A percentile compares a stretch with the other conserved stretches of the same genome.
These are phyloP conservation scores for Pythium coloratum DNA, from an alignment of 352 stramenopile genomes.

Conservation along the genomic window DNA sequence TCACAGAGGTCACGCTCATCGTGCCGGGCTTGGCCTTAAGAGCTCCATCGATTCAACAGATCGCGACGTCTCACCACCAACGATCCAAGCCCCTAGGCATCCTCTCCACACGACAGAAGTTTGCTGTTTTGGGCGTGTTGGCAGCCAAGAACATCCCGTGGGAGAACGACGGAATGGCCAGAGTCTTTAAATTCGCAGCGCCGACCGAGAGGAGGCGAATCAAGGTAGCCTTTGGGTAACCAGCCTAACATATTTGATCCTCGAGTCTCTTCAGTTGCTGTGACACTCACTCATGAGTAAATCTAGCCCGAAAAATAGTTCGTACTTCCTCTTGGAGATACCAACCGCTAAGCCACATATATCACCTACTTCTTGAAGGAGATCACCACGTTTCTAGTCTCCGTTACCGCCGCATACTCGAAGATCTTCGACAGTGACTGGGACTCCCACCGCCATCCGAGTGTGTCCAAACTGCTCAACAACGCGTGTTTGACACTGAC, in stretches of 20 bases:
- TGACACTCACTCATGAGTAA: not conserved
- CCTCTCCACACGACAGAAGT: not conserved
- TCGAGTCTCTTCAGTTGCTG: too few relatives aligned
- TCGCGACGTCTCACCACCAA: not conserved
- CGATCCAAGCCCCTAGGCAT: not conserved
- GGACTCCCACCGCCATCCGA: not conserved
- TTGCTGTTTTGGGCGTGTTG: not conserved
- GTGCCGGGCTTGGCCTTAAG: not conserved
- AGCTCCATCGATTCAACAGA: not conserved
- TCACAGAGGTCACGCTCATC: not conserved
- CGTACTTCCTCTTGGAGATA: too few relatives aligned
- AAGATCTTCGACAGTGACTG: not conserved
- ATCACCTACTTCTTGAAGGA: not conserved
- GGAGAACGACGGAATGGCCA: not conserved
- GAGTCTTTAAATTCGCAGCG: not conserved
- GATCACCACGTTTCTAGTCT: not conserved
- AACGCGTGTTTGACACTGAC: not conserved
- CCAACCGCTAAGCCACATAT: not conserved
- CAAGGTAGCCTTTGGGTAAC: not conserved
- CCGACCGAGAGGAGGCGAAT: not conserved
- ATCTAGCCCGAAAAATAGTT: too few relatives aligned
- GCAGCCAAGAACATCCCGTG: not conserved
- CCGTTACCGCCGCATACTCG: not conserved
- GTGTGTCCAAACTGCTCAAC: slow-evolving; percentile 1
- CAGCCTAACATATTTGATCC: too few relatives aligned